Evolutionary conservation across 1,139 yeast genomes (phyloP).

Genomic region (Candida sp.): DNA sequence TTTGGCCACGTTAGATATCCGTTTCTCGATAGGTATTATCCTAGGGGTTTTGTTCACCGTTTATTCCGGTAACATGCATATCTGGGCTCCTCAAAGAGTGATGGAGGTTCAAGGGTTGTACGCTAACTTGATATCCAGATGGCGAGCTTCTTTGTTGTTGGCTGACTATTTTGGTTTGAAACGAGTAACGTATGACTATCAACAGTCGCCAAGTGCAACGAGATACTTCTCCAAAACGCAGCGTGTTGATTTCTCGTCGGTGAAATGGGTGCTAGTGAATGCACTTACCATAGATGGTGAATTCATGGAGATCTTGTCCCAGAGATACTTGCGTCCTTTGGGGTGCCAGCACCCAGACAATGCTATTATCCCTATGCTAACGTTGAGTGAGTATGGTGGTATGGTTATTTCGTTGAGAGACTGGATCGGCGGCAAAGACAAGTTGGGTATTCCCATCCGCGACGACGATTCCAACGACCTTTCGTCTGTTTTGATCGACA

Average conservation of each 20-base stretch:
- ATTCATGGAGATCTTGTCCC: constrained; percentile 88
- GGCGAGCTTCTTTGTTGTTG: constrained; percentile 72
- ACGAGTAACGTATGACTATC: constrained; percentile 92
- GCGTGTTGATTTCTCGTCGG: constrained; percentile 77
- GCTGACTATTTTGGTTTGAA: constrained; percentile 93
- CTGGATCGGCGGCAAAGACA: constrained; percentile 78
- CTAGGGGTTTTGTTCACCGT: constrained; percentile 82
- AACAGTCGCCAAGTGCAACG: constrained; percentile 86
- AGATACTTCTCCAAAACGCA: constrained; percentile 79
- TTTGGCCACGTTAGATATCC: constrained; percentile 80
- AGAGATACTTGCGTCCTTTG: constrained; percentile 88
- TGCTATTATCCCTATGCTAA: constrained; percentile 88
- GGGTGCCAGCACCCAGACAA: constrained; percentile 82
- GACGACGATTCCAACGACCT: constrained; percentile 44
- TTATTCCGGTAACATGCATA: constrained; percentile 80
- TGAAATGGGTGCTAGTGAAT: constrained; percentile 90
- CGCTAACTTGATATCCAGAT: constrained; percentile 77
- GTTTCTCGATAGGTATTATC: constrained; percentile 89
- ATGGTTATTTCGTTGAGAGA: constrained; percentile 92
- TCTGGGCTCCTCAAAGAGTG: constrained; percentile 80
- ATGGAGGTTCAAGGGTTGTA: constrained; percentile 87
- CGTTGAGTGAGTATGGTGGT: constrained; percentile 95
- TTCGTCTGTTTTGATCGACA: constrained; percentile 79
- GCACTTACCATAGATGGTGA: constrained; percentile 96
- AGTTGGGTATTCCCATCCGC: constrained; percentile 49